These are phyloP conservation scores for Trametes coccinea DNA, from an alignment of 768 basidiomycete genomes.

Conservation along the genomic window DNA sequence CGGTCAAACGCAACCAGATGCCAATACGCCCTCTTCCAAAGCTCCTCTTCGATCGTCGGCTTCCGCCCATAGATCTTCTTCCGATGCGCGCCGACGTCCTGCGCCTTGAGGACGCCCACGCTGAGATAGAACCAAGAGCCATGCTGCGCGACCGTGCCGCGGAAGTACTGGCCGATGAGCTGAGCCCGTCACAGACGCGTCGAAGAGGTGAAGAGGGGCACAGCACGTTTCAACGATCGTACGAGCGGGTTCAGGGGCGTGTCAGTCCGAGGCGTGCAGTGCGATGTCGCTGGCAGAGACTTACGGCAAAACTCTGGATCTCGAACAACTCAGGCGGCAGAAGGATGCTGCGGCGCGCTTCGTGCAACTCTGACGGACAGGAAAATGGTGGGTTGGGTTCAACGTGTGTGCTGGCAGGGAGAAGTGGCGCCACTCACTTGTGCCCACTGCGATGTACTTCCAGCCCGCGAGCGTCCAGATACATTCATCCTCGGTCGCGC, in stretches of 20 bases:
- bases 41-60: constrained; percentile 44
- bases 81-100: constrained; percentile 53
- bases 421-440: constrained; percentile 40
- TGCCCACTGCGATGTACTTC: constrained; percentile 58
- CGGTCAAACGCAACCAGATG: constrained; percentile 61
- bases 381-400: neutral
- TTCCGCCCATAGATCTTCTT: constrained; percentile 35
- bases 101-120: constrained; percentile 50
- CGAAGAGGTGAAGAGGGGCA: neutral
- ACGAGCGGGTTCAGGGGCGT: neutral
- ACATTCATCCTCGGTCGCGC: constrained; percentile 31
- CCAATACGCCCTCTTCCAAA: constrained; percentile 56
- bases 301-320: constrained; percentile 55
- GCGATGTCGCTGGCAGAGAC: constrained; percentile 27
- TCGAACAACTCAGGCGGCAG: constrained; percentile 62
- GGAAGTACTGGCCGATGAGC: constrained; percentile 50
- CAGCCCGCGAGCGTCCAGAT: constrained; percentile 60
- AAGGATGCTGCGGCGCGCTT: constrained; percentile 49
- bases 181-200: constrained; percentile 25
- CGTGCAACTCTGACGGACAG: constrained; percentile 47
- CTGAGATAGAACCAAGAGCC: constrained; percentile 48
- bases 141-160: constrained; percentile 45
- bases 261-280: constrained; percentile 2
- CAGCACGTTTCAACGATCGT: neutral
- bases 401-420: neutral